phyloP scores from a whole-genome alignment of 805 yeast species.

The Yamadazyma endophytica region DNA sequence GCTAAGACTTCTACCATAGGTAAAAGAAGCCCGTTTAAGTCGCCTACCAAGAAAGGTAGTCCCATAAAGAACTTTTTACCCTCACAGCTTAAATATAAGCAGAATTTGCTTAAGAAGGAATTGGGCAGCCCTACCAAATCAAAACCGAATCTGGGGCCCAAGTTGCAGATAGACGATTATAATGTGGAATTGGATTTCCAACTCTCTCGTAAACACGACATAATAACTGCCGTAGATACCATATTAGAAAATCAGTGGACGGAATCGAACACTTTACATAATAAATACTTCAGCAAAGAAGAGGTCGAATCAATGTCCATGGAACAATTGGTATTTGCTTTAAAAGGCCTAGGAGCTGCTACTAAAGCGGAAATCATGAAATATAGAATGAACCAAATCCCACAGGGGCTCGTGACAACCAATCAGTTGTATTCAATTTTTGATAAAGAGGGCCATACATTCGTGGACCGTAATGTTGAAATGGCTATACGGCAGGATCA shows the following conservation, averaged over 20 bases:
- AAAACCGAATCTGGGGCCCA: neutral
- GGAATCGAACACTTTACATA: slow-evolving; percentile 26
- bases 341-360: slow-evolving; percentile 28
- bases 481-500: slow-evolving; percentile 29
- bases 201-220: slow-evolving; percentile 24
- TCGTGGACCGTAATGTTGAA: slow-evolving; percentile 46
- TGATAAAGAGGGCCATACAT: slow-evolving; percentile 41
- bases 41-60: slow-evolving; percentile 23
- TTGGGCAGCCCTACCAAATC: slow-evolving; percentile 5
- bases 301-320: slow-evolving; percentile 8
- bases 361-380: slow-evolving; percentile 34
- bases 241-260: slow-evolving; percentile 35
- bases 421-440: slow-evolving; percentile 49
- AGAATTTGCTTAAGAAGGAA: slow-evolving; percentile 7
- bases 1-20: slow-evolving; percentile 34
- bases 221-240: slow-evolving; percentile 28
- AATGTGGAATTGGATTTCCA: slow-evolving; percentile 39
- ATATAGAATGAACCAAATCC: slow-evolving; percentile 29
- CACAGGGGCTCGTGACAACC: slow-evolving; percentile 37
- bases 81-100: slow-evolving; percentile 20
- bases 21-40: slow-evolving; percentile 15
- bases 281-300: slow-evolving; percentile 15
- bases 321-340: slow-evolving; percentile 30
- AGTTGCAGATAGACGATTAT: slow-evolving; percentile 19
- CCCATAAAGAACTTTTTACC: slow-evolving; percentile 22